phyloP scores from a whole-genome alignment of 2,329 filamentous ascomycete genomes.

The Monosporascus sp. region DNA sequence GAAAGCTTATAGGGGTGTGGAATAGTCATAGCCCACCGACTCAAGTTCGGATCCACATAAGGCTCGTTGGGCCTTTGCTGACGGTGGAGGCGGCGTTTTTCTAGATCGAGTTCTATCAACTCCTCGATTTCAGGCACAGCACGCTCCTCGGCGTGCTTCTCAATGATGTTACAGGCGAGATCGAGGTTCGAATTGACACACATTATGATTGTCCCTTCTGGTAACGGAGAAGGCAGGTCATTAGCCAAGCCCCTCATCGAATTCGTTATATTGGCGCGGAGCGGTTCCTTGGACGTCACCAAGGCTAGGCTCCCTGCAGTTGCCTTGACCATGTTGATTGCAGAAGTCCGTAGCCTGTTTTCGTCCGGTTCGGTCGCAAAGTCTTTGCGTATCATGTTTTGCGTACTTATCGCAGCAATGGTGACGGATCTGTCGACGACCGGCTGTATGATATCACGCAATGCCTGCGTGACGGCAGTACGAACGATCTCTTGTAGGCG shows the following conservation, averaged over 20 bases:
- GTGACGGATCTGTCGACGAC: conserved; percentile 97
- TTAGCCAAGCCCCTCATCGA: conserved; percentile 73
- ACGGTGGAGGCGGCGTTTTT: conserved; percentile 71
- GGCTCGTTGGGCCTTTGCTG: conserved; percentile 72
- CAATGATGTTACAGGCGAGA: conserved; percentile 85
- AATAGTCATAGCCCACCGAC: conserved; percentile 88
- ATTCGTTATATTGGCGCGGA: conserved; percentile 95
- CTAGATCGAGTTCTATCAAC: conserved; percentile 77
- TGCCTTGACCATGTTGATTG: conserved; percentile 90
- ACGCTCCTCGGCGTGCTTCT: conserved; percentile 90
- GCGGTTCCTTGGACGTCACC: conserved; percentile 96
- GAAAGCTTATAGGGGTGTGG: conserved; percentile 89
- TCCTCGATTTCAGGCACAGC: conserved; percentile 93
- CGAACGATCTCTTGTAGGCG: conserved; percentile 74
- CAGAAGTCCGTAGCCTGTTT: conserved; percentile 76
- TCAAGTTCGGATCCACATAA: conserved; percentile 77
- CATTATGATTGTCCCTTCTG: conserved; percentile 95
- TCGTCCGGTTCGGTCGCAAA: conserved; percentile 92
- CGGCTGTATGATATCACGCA: conserved; percentile 94
- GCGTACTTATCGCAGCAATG: conserved; percentile 93
- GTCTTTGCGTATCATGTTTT: conserved; percentile 93
- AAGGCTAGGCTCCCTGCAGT: conserved; percentile 89
- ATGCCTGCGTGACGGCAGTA: conserved; percentile 78
- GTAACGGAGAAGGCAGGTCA: conserved; percentile 73
- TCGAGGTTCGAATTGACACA: conserved; percentile 98